These are phyloP conservation scores for Toxicodendron radicans DNA, from an alignment of 345 rosid species.

Conservation along the genomic window DNA sequence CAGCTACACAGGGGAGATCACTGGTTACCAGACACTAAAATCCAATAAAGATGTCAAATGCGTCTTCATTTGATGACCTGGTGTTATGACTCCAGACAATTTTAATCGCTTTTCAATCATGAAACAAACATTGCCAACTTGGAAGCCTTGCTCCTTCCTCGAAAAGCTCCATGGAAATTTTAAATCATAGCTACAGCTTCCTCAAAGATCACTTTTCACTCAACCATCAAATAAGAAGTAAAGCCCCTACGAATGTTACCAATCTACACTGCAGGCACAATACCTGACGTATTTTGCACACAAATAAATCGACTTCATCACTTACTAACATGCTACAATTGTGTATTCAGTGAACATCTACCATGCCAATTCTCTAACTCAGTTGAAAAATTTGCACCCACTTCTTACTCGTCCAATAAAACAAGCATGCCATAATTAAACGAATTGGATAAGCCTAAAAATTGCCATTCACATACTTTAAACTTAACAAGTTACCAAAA, in stretches of 20 bases:
- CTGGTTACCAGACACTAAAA: background rate
- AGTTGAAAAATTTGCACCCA: background rate
- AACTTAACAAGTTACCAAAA: too few species aligned
- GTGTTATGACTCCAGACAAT: background rate
- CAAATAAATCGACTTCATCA: too few species aligned
- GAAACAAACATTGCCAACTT: background rate
- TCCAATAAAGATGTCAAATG: background rate
- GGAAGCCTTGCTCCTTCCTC: background rate
- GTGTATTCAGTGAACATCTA: background rate
- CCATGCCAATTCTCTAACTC: background rate
- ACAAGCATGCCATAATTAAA: background rate
- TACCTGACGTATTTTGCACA: too few species aligned
- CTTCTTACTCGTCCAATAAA: background rate
- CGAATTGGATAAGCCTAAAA: background rate
- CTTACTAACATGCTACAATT: background rate
- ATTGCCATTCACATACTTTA: background rate
- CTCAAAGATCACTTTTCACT: background rate
- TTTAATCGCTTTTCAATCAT: background rate
- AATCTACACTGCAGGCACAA: background rate
- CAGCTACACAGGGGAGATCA: background rate
- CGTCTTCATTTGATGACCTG: background rate
- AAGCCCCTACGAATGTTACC: background rate
- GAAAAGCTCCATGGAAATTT: background rate
- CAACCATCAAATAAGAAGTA: background rate
- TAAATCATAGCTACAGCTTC: background rate